Evolutionary conservation across 495 filamentous ascomycete genomes (phyloP), one percentile per base, ranked within the genome.

Genomic region (Aspergillus kassunensis): DNA sequence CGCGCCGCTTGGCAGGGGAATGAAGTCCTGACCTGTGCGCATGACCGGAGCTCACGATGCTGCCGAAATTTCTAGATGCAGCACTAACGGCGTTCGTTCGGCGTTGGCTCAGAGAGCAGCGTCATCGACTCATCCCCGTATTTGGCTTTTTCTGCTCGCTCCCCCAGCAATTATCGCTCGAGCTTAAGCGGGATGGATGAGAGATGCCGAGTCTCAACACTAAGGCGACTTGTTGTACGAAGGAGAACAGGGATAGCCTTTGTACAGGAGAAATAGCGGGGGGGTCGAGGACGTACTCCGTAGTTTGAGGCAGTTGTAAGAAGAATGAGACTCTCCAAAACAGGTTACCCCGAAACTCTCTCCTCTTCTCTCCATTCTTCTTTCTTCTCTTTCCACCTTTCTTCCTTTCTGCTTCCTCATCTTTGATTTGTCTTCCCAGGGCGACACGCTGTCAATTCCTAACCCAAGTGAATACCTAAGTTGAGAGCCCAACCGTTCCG

Each of bases 11-110:
- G 58, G 54, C 58, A 60, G 58, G 54, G 51, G 54, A 60, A 49
- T 39, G 15, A 44, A 48, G 50, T 45, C 18, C 16, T 46, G 34
- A 46, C 29, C 40, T 44, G 49, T 49, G 21, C 45, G 12, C 44
- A 53, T 42, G 35, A 47, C 36, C 46, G 21, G 9, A 51, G 10
- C 39, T 36, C 53, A 43, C 46, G 23, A 45, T 41, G 36, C 39
- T 19, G 53, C 47, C 59, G 59, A 59, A 62, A 62, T 59, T 62
- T 62, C 56, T 55, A 55, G 56, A 59, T 53, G 60, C 60, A 51
- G 49, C 46, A 39, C 56, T 59, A 59, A 49, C 44, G 51, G 54
- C 34, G 37, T 52, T 61, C 46, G 43, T 48, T 61, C 43, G 51
- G 48, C 39, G 23, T 23, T 37, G 37, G 39, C 41, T 47, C 33